Base-by-base conservation (phyloP, 257 asterid genomes). In the Linderniella brevidens region DNA sequence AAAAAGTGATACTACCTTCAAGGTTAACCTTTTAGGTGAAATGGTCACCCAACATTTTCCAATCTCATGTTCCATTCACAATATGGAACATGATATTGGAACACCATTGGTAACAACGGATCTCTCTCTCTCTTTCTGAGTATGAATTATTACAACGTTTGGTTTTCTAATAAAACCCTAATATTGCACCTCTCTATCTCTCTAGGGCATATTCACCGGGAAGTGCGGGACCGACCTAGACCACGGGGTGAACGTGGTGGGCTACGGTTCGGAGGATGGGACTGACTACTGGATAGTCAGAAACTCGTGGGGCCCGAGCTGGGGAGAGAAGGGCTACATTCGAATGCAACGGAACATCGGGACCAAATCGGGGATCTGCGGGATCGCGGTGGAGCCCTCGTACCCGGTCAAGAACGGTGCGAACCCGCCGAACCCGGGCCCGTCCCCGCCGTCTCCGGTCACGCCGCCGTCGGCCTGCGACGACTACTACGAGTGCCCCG, bases 361-460 rank as follows among this genome's bases (percentile, higher is more conserved):
- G 25, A 42, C 16, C 32, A 56, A 57, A 16, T 62, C 79, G 0
- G 97, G 97, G 1, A 84, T 79, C 61, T 87, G 97, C 48, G 97
- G 97, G 0, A 83, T 87, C 0, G 93, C 95, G 4, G 47, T 83
- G 13, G 78, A 80, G 58, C 66, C 97, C 5, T 87, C 97, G 11
- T 87, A 87, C 54, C 97, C 95, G 1, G 13, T 74, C 29, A 87
- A 87, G 69, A 69, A 50, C 0, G 63, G 97, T 0, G 68, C 53
- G n/a, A 86, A 86, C 61, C 97, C 95, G 46, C 95, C 97, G 1
- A 87, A 86, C 8, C 97, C 97, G 0, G 82, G 79, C 13, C 94
- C 93, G 0, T 65, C 93, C 35, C 97, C 97, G 52, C 93, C 94
- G 11, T 37, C 77, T 6, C 97, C 94, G 0, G 92, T 71, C 13